Percentiles rank a stretch among this genome's conserved stretches.
Evolutionary conservation across 2,329 filamentous ascomycete species (phyloP).

Genomic region (Akanthomyces lecanii): DNA sequence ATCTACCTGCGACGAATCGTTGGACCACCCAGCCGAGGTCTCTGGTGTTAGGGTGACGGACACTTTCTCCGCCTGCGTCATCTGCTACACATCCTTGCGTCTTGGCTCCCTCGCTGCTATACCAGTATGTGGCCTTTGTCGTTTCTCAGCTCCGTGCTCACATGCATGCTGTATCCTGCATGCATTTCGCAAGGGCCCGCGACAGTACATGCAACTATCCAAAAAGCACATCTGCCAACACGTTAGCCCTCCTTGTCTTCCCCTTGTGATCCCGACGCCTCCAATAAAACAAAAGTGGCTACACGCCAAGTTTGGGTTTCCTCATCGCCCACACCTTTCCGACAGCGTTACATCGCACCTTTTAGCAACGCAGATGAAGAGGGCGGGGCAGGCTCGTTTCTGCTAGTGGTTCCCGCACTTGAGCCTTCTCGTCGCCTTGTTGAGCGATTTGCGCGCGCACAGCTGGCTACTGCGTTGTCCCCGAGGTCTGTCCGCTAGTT

Average conservation of each 20-base stretch:
- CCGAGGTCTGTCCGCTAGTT: constrained; percentile 9
- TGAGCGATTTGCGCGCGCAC: constrained; percentile 3
- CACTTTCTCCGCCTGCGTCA: not conserved
- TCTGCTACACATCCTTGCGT: not conserved
- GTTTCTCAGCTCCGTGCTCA: not conserved
- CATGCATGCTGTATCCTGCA: constrained; percentile 11
- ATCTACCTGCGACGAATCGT: not conserved
- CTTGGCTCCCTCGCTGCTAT: not conserved
- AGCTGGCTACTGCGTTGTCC: constrained; percentile 7
- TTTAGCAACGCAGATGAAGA: not conserved
- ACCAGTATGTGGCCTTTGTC: not conserved
- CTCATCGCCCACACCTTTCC: constrained; percentile 1
- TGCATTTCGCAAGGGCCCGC: not conserved
- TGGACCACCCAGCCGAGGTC: not conserved
- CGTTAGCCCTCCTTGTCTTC: not conserved
- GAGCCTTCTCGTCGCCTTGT: constrained; percentile 2
- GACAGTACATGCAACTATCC: not conserved
- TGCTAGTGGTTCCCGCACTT: not conserved
- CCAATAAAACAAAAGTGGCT: not conserved
- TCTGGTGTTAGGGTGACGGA: not conserved
- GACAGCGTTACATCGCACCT: constrained; percentile 1
- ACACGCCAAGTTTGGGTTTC: not conserved
- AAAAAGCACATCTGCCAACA: not conserved
- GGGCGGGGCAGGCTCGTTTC: not conserved
- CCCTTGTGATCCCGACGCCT: not conserved